Conservation (phyloP, 2,329 filamentous ascomycete genomes). For the Trichoderma arundinaceum region DNA sequence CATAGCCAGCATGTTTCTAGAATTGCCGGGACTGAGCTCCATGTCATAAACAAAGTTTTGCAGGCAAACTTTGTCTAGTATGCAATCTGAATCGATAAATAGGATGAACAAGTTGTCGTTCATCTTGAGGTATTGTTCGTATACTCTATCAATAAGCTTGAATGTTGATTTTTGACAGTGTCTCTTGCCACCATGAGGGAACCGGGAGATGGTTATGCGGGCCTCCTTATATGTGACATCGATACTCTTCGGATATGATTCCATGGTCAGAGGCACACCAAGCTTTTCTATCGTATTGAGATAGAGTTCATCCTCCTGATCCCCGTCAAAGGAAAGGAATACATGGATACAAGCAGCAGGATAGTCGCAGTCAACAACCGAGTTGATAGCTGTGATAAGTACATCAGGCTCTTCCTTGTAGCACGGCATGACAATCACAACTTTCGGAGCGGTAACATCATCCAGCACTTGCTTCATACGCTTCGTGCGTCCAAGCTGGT, state of each 20-base stretch:
- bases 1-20: slow-evolving; percentile 94
- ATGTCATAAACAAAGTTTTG: slow-evolving; percentile 99
- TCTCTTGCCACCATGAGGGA: slow-evolving; percentile 90
- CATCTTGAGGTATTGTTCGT: slow-evolving; percentile 80
- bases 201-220: slow-evolving; percentile 87
- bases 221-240: slow-evolving; percentile 84
- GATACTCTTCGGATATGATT: slow-evolving; percentile 85
- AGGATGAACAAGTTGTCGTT: slow-evolving; percentile 94
- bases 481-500: slow-evolving; percentile 80
- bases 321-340: slow-evolving; percentile 93
- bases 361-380: slow-evolving; percentile 92
- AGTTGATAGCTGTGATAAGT: slow-evolving; percentile 84
- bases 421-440: slow-evolving; percentile 95
- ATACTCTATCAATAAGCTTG: slow-evolving; percentile 90
- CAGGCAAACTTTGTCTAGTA: slow-evolving; percentile 86
- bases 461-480: slow-evolving; percentile 84
- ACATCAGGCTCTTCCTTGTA: slow-evolving; percentile 90
- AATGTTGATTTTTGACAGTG: slow-evolving; percentile 94
- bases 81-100: slow-evolving; percentile 97
- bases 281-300: slow-evolving; percentile 84
- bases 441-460: slow-evolving; percentile 85
- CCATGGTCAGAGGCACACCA: slow-evolving; percentile 77
- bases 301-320: slow-evolving; percentile 86
- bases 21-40: slow-evolving; percentile 93
- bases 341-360: slow-evolving; percentile 90